Evolutionary conservation across 805 yeast genomes (phyloP).

Genomic region (Grigorovia humatica): DNA sequence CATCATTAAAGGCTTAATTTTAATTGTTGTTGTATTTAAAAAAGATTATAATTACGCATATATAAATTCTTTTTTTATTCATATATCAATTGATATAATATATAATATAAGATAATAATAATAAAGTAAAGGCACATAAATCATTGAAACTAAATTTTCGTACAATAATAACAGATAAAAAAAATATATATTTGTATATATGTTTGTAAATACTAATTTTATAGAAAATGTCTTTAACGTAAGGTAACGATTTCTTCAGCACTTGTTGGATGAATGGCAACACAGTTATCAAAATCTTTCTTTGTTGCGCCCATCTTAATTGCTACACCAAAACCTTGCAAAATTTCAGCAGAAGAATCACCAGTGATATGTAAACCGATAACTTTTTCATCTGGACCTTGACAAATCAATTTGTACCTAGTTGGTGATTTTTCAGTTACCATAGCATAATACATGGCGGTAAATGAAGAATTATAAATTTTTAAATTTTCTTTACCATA

Average conservation of each 20-base stretch:
- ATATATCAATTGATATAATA: not conserved
- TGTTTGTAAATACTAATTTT: not conserved
- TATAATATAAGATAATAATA: not conserved
- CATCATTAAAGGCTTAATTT: constrained; percentile 82
- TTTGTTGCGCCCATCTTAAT: constrained; percentile 98
- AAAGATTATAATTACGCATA: not conserved
- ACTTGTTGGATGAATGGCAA: constrained; percentile 96
- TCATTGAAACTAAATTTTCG: too few relatives aligned
- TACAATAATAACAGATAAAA: not conserved
- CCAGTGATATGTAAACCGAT: constrained; percentile 94
- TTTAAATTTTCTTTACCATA: constrained; percentile 76
- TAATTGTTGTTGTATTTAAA: not conserved
- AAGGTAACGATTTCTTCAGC: constrained; percentile 93
- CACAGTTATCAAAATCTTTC: constrained; percentile 87
- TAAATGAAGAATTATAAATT: constrained; percentile 72
- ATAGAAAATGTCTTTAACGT: not conserved
- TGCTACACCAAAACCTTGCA: constrained; percentile 98
- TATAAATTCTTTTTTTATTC: not conserved
- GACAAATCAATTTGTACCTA: constrained; percentile 69
- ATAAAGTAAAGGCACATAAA: not conserved
- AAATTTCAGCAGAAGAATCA: constrained; percentile 79
- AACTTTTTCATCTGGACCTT: constrained; percentile 80
- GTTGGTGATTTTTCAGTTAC: constrained; percentile 73
- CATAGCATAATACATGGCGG: constrained; percentile 90
- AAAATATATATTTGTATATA: not conserved